Evolutionary conservation across 225 moss, liverwort and hornwort genomes (phyloP).

Genomic region (Thuidium tamariscinum): DNA sequence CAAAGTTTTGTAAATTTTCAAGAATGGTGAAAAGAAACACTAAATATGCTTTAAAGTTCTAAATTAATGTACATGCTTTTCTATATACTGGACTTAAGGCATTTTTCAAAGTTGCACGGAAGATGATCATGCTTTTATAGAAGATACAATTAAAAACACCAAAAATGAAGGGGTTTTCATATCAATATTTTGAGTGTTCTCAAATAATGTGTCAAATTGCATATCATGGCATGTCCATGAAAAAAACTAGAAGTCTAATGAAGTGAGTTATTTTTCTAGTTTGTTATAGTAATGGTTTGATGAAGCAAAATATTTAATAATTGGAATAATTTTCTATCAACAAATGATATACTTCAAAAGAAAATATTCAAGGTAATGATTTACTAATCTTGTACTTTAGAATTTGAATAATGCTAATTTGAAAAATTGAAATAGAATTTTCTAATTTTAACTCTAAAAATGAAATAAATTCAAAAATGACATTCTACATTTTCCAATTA

Average conservation of each 20-base stretch:
- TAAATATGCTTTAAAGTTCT: background rate
- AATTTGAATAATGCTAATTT: background rate
- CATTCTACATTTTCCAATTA: background rate
- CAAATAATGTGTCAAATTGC: fast-evolving
- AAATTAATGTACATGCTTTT: background rate
- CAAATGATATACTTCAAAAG: too few species aligned
- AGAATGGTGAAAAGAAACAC: background rate
- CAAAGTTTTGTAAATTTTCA: too few species aligned
- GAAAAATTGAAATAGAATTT: background rate
- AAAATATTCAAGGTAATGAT: fast-evolving
- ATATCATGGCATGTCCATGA: background rate
- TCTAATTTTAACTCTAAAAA: background rate
- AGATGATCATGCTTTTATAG: background rate
- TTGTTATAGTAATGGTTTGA: fast-evolving
- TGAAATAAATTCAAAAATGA: too few species aligned
- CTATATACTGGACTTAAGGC: too few species aligned
- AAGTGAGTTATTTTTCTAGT: too few species aligned
- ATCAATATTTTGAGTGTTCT: background rate
- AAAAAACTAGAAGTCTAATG: background rate
- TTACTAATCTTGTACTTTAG: background rate
- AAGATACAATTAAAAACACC: too few species aligned
- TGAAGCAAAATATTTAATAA: background rate
- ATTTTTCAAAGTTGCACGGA: background rate
- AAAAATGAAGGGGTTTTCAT: background rate
- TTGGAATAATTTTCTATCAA: background rate